These are phyloP conservation scores for Aciculosporium take DNA, from an alignment of 2,329 filamentous ascomycete genomes.

Conservation along the genomic window DNA sequence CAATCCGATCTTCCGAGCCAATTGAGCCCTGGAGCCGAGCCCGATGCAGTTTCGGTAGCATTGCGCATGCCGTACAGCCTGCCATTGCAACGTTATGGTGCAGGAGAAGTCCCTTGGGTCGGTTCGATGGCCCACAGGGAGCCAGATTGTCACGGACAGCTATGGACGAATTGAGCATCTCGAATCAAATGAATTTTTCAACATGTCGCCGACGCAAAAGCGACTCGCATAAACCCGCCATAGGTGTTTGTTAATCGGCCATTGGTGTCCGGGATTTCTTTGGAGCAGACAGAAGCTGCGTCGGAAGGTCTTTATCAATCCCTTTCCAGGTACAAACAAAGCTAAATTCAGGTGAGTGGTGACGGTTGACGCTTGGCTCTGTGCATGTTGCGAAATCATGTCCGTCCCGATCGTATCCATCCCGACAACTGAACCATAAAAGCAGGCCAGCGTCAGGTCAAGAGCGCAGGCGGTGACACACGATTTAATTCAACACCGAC, in stretches of 20 bases:
- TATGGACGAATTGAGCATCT: conserved; percentile 17
- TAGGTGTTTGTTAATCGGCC: not conserved
- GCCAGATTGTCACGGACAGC: conserved; percentile 43
- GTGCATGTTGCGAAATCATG: not conserved
- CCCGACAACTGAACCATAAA: not conserved
- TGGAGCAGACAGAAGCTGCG: no score
- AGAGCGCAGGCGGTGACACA: not conserved
- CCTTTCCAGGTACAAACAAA: not conserved
- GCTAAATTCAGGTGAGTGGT: not conserved
- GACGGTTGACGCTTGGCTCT: no score
- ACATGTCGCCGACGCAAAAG: not conserved
- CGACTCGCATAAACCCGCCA: not conserved
- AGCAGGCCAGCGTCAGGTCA: not conserved
- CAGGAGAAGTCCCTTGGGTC: conserved; percentile 62
- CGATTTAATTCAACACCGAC: not conserved
- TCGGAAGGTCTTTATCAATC: not conserved
- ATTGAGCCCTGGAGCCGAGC: conserved; percentile 11
- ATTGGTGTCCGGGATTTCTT: no score
- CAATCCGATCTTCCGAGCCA: conserved; percentile 38
- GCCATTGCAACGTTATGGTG: conserved; percentile 52
- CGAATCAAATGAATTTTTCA: not conserved
- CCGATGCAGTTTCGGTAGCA: conserved; percentile 37
- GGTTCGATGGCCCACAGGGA: conserved; percentile 44
- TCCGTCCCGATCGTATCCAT: not conserved
- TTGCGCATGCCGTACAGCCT: conserved; percentile 73